Evolutionary conservation across 768 basidiomycete genomes (phyloP), one percentile per base, ranked within the genome.

Genomic region (Podaxis sp.): DNA sequence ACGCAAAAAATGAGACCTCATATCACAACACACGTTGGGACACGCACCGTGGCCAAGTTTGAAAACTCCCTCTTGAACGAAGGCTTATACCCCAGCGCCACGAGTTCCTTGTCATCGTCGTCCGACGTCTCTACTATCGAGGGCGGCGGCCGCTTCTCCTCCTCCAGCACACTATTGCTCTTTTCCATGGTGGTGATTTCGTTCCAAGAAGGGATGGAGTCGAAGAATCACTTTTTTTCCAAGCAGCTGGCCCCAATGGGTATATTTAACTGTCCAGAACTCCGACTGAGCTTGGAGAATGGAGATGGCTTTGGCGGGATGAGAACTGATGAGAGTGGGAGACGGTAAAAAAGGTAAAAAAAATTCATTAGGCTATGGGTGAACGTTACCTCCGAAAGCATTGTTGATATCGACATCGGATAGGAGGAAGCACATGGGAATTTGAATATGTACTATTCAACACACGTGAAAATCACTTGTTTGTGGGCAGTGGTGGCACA

Each of bases 41-140:
- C 11, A 67, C 84, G 62, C 63, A 88, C 88, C 62, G 89, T 90
- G n/a, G 88, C 88, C 35, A 92, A 72, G 67, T 90, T 91, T 5
- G 88, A 85, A 66, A 94, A 94, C 77, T 94, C 92, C 61, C 92
- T 81, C 71, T 85, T 86, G 78, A 94, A 93, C 14, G 88, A 90
- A 44, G 88, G 88, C 67, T 86, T 83, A 67, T 90, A 90, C 18
- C 88, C 88, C 66, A 89, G 70, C 14, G 82, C 85, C 58, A 85
- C 77, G 42, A 90, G 79, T 67, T 84, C 81, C 68, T 76, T 79
- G 73, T 89, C 86, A 69, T 90, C 88, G 57, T 84, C 83, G 67
- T 85, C 77, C 40, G 67, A 61, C 42, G 67, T 69, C 21, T 67
- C 67, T 32, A 70, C 23, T 5, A 64, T 65, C 25, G 63, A 42